Evolutionary conservation across 257 asterid species (phyloP).

Genomic region (Avicennia marina): DNA sequence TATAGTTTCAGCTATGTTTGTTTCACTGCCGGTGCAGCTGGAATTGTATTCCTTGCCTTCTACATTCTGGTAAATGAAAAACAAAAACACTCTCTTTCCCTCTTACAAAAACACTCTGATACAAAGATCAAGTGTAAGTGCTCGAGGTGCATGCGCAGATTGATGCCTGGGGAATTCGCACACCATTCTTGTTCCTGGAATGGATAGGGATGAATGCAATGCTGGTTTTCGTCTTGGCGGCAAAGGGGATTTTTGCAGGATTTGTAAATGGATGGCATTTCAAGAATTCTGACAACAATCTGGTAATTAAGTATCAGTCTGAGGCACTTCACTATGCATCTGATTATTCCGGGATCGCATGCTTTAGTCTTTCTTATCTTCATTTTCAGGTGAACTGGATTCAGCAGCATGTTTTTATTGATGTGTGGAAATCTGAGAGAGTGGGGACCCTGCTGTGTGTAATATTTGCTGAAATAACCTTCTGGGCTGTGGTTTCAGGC

Average conservation of each 20-base stretch:
- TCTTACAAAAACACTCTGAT: too few relatives aligned
- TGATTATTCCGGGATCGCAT: too few relatives aligned
- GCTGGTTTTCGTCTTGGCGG: constrained; percentile 90
- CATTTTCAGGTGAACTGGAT: constrained; percentile 75
- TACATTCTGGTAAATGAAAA: constrained; percentile 58
- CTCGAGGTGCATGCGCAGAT: constrained; percentile 29
- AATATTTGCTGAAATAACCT: constrained; percentile 78
- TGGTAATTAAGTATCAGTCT: constrained; percentile 36
- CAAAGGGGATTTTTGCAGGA: constrained; percentile 74
- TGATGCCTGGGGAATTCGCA: constrained; percentile 60
- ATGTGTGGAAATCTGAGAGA: constrained; percentile 78
- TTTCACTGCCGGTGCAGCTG: constrained; percentile 92
- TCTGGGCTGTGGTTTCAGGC: constrained; percentile 40
- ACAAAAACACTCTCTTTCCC: not conserved
- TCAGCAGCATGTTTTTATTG: constrained; percentile 53
- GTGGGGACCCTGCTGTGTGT: constrained; percentile 70
- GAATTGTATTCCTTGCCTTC: constrained; percentile 62
- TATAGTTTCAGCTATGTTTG: constrained; percentile 87
- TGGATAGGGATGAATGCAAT: constrained; percentile 97
- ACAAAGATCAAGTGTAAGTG: not conserved
- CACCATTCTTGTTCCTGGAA: constrained; percentile 75
- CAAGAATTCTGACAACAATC: constrained; percentile 46
- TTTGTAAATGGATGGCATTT: constrained; percentile 82
- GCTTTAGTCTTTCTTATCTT: not conserved
- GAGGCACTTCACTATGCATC: too few relatives aligned